A percentile compares a stretch with the other conserved stretches of the same genome.
These are phyloP conservation scores for Gossypium stocksii DNA, from an alignment of 345 rosid species.

Conservation along the genomic window DNA sequence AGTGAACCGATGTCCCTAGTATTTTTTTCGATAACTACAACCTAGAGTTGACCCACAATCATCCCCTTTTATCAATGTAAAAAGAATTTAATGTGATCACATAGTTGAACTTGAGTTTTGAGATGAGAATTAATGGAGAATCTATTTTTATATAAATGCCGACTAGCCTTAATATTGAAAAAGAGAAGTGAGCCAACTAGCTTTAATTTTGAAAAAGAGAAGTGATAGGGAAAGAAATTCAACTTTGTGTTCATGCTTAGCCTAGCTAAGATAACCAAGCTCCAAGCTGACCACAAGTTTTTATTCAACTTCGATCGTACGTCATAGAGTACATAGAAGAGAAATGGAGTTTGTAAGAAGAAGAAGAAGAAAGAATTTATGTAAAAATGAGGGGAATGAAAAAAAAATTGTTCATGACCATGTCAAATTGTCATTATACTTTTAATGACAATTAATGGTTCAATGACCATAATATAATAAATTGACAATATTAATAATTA, in stretches of 20 bases:
- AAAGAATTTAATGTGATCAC: neutral
- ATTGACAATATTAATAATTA: no score
- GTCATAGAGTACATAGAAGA: no score
- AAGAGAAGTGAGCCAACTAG: no score
- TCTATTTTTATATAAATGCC: neutral
- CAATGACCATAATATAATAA: no score
- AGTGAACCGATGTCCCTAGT: conserved; percentile 88
- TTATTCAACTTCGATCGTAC: no score
- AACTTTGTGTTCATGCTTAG: neutral
- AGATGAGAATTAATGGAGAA: neutral
- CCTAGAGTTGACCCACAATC: conserved; percentile 42
- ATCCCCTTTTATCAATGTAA: neutral
- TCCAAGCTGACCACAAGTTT: no score
- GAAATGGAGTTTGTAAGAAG: no score
- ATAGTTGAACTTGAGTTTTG: neutral
- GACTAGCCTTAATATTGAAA: neutral
- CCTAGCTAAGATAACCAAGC: neutral
- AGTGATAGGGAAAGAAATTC: neutral
- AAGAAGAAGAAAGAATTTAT: no score
- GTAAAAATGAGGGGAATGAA: no score
- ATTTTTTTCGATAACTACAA: conserved; percentile 94
- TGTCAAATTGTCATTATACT: no score
- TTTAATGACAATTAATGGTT: no score
- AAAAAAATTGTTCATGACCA: no score
- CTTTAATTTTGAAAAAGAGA: neutral